Evolutionary conservation across 1,284 basidiomycete genomes (phyloP).

Genomic region (Moniliophthora roreri): DNA sequence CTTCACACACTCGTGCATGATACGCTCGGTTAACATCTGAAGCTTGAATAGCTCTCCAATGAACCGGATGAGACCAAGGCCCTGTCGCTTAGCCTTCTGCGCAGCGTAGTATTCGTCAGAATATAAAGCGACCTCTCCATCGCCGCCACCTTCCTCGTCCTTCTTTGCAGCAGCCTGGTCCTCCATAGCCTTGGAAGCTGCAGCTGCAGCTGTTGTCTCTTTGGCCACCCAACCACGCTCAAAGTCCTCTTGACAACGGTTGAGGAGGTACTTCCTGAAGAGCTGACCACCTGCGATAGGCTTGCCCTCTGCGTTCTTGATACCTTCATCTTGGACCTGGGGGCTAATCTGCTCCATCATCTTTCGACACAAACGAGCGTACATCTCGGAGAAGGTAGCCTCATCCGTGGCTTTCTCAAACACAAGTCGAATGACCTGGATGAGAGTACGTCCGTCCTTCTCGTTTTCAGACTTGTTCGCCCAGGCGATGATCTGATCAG

Average conservation of each 20-base stretch:
- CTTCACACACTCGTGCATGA: slow-evolving; percentile 97
- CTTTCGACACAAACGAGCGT: slow-evolving; percentile 91
- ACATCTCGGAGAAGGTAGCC: slow-evolving; percentile 95
- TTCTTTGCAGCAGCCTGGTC: slow-evolving; percentile 67
- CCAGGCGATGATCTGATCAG: slow-evolving; percentile 89
- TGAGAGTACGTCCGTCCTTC: slow-evolving; percentile 90
- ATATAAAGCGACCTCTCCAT: slow-evolving; percentile 67
- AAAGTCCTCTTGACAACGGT: slow-evolving; percentile 94
- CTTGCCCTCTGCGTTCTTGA: slow-evolving; percentile 76
- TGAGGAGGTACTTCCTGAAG: slow-evolving; percentile 94
- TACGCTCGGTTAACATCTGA: slow-evolving; percentile 90
- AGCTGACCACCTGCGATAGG: slow-evolving; percentile 87
- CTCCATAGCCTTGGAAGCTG: slow-evolving; percentile 54
- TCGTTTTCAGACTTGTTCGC: slow-evolving; percentile 94
- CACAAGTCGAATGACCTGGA: slow-evolving; percentile 93
- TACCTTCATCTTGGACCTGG: slow-evolving; percentile 85
- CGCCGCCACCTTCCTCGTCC: slow-evolving; percentile 40
- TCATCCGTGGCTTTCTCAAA: slow-evolving; percentile 98
- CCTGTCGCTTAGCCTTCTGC: slow-evolving; percentile 95
- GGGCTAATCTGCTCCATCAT: slow-evolving; percentile 90
- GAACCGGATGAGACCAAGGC: slow-evolving; percentile 96
- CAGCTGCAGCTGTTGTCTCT: slow-evolving; percentile 61
- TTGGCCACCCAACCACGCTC: slow-evolving; percentile 86
- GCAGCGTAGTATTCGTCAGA: slow-evolving; percentile 97
- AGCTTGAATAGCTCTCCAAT: slow-evolving; percentile 98